Evolutionary conservation across 1,284 basidiomycete genomes (phyloP).

Genomic region (Tilletiaria anomala): DNA sequence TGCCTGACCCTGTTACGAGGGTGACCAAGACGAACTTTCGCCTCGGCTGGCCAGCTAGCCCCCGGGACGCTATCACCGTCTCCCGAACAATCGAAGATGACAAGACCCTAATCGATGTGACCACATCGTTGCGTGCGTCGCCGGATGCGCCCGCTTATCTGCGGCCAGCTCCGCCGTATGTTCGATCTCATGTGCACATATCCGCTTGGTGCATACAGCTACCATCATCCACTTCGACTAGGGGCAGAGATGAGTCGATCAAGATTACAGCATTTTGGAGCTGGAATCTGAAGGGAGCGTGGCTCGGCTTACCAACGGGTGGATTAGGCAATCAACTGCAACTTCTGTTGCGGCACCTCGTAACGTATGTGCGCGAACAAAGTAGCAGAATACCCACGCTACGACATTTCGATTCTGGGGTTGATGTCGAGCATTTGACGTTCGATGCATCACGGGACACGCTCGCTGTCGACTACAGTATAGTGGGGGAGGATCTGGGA

Average conservation of each 20-base stretch:
- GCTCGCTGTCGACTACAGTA: constrained; percentile 67
- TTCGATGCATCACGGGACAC: constrained; percentile 71
- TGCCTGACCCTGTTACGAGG: constrained; percentile 69
- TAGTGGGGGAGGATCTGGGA: constrained; percentile 59
- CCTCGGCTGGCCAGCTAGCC: constrained; percentile 89
- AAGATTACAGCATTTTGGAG: constrained; percentile 81
- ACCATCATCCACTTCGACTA: constrained; percentile 44
- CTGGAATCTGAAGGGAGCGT: constrained; percentile 78
- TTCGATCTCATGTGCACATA: constrained; percentile 73
- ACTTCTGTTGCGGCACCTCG: too few species aligned
- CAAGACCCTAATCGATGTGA: constrained; percentile 68
- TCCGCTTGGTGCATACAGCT: constrained; percentile 87
- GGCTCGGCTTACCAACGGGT: constrained; percentile 60
- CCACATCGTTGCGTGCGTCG: constrained; percentile 86
- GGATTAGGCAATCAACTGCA: too few species aligned
- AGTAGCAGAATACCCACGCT: constrained; percentile 61
- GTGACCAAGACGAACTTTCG: constrained; percentile 79
- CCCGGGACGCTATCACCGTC: constrained; percentile 23
- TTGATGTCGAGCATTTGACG: constrained; percentile 59
- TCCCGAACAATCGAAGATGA: constrained; percentile 13
- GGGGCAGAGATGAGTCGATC: constrained; percentile 5
- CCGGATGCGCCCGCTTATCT: constrained; percentile 82
- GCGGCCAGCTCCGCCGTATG: constrained; percentile 82
- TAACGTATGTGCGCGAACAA: too few species aligned
- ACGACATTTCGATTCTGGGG: constrained; percentile 62